These are phyloP conservation scores for Bipolaris oryzae DNA, from an alignment of 2,329 filamentous ascomycete genomes.

Conservation along the genomic window DNA sequence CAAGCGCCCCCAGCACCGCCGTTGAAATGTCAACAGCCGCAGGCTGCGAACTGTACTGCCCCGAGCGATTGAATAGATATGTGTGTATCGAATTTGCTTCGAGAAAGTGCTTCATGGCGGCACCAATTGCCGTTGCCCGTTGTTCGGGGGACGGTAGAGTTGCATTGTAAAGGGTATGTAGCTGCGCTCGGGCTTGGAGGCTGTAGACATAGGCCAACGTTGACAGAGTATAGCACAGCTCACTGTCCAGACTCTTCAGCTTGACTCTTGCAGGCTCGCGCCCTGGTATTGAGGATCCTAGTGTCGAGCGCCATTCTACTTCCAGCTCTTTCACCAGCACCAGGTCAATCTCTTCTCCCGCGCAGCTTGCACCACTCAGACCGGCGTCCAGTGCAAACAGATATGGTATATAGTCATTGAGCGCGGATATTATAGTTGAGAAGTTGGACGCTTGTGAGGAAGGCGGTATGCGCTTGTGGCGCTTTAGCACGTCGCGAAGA, in stretches of 20 bases:
- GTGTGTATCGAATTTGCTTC: conserved; percentile 79
- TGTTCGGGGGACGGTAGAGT: conserved; percentile 63
- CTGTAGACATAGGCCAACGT: conserved; percentile 77
- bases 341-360: conserved; percentile 69
- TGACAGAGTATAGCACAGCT: conserved; percentile 78
- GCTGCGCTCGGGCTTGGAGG: conserved; percentile 71
- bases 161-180: conserved; percentile 75
- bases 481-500: conserved; percentile 82
- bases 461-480: conserved; percentile 82
- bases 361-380: conserved; percentile 62
- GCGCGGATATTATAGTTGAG: conserved; percentile 67
- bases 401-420: conserved; percentile 83
- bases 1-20: conserved; percentile 53
- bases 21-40: conserved; percentile 51
- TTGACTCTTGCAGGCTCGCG: conserved; percentile 71
- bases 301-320: conserved; percentile 79
- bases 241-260: conserved; percentile 77
- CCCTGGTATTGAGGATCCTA: conserved; percentile 65
- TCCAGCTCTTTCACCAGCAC: conserved; percentile 71
- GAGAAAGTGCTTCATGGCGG: conserved; percentile 78
- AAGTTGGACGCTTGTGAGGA: conserved; percentile 74
- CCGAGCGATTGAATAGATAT: conserved; percentile 67
- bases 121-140: conserved; percentile 70
- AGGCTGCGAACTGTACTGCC: conserved; percentile 44
- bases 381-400: conserved; percentile 78